phyloP scores from a whole-genome alignment of 768 basidiomycete species.

The Russula earlei region DNA sequence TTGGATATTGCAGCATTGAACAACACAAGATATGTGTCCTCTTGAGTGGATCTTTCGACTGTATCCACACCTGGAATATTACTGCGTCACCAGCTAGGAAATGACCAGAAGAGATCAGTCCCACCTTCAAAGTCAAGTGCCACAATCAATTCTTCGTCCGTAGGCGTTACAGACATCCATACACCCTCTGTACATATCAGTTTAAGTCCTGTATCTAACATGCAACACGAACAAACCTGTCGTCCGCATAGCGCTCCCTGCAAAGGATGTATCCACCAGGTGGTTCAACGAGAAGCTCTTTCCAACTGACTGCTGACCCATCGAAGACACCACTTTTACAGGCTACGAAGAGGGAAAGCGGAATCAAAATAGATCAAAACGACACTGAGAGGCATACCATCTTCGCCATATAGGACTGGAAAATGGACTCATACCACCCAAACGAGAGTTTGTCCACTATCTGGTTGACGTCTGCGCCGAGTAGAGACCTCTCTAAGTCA shows the following conservation, averaged over 20 bases:
- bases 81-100: background rate
- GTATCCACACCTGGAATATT: constrained; percentile 43
- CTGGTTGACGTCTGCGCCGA: constrained; percentile 51
- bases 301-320: constrained; percentile 61
- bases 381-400: constrained; percentile 30
- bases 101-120: background rate
- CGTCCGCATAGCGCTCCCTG: constrained; percentile 54
- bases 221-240: constrained; percentile 28
- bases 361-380: background rate
- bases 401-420: constrained; percentile 50
- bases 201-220: background rate
- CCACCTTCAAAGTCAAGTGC: constrained; percentile 58
- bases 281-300: constrained; percentile 53
- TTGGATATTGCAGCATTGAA: constrained; percentile 62
- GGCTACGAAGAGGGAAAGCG: constrained; percentile 29
- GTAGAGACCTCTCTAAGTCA: constrained; percentile 29
- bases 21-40: constrained; percentile 51
- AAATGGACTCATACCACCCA: constrained; percentile 58
- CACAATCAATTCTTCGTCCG: constrained; percentile 43
- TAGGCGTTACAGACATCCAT: constrained; percentile 61
- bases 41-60: constrained; percentile 54
- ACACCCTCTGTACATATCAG: constrained; percentile 37
- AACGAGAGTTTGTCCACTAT: constrained; percentile 48
- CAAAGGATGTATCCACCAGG: constrained; percentile 53
- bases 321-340: constrained; percentile 55